phyloP scores from a whole-genome alignment of 495 filamentous ascomycete genomes.

The Jackrogersella minutella region DNA sequence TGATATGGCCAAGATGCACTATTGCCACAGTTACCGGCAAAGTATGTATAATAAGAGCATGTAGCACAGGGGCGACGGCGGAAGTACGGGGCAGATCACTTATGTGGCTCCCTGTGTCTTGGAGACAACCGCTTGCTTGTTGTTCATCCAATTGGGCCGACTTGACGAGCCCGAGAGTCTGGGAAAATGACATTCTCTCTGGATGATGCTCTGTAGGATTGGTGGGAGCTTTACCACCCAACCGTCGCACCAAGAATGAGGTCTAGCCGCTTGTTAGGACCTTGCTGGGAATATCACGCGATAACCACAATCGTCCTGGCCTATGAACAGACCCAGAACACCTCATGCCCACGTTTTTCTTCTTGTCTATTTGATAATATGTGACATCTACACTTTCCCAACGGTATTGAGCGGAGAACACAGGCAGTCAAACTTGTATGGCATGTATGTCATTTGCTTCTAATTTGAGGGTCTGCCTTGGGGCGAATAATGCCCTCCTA shows the following conservation, averaged over 20 bases:
- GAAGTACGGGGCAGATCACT: slow-evolving; percentile 45
- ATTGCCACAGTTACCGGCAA: slow-evolving; percentile 35
- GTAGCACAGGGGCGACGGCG: slow-evolving; percentile 41
- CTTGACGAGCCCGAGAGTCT: slow-evolving; percentile 28
- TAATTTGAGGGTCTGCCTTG: not conserved
- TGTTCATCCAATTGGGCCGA: slow-evolving; percentile 32
- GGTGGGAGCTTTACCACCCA: not conserved
- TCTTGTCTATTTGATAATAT: not conserved
- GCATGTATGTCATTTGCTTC: slow-evolving; percentile 5
- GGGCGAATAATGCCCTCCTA: not conserved
- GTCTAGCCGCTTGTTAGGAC: not conserved
- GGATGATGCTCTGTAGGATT: slow-evolving; percentile 15
- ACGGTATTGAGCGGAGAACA: not conserved
- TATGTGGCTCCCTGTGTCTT: slow-evolving; percentile 43
- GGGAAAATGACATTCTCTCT: slow-evolving; percentile 29
- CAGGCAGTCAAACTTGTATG: not conserved
- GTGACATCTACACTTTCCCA: not conserved
- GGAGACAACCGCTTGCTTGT: slow-evolving; percentile 28
- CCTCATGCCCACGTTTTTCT: not conserved
- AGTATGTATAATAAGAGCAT: slow-evolving; percentile 38
- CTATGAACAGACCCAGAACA: not conserved
- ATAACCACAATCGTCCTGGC: not conserved
- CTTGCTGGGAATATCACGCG: not conserved
- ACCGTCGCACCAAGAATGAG: slow-evolving; percentile 4
- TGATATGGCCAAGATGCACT: slow-evolving; percentile 39